phyloP scores from a whole-genome alignment of 192 early-diverging fungal species.

The Entomortierella chlamydospora region DNA sequence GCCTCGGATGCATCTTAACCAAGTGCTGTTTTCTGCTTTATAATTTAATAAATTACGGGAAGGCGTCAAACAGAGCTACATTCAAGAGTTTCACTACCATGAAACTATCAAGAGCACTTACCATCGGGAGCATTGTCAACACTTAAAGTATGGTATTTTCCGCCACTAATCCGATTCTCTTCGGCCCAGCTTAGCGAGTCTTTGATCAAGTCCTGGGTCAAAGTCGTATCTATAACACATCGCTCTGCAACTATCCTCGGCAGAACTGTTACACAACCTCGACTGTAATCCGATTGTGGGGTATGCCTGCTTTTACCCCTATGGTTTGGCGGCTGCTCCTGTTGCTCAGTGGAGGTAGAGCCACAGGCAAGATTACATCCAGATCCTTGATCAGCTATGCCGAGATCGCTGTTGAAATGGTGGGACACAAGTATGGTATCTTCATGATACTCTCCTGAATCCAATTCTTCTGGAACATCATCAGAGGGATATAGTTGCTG shows the following conservation, averaged over 20 bases:
- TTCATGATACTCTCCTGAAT: neutral
- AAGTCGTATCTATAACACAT: slow-evolving; percentile 63
- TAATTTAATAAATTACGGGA: neutral
- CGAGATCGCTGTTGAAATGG: slow-evolving; percentile 15
- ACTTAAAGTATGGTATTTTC: neutral
- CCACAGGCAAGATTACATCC: neutral
- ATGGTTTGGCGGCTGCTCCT: slow-evolving; percentile 1
- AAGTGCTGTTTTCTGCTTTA: slow-evolving; percentile 4
- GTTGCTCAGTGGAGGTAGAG: neutral
- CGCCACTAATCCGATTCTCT: slow-evolving; percentile 4
- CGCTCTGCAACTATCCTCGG: slow-evolving; percentile 71
- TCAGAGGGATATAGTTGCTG: neutral
- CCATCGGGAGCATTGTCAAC: neutral
- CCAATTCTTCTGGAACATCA: neutral
- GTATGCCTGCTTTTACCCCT: neutral
- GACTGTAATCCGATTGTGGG: slow-evolving; percentile 19
- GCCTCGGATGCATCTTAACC: slow-evolving; percentile 38
- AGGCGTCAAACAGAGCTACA: neutral
- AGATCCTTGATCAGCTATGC: neutral
- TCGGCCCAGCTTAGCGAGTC: slow-evolving; percentile 35
- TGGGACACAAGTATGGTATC: slow-evolving; percentile 28
- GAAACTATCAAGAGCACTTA: neutral
- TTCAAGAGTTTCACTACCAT: neutral
- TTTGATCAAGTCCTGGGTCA: slow-evolving; percentile 60
- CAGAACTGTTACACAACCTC: slow-evolving; percentile 54